phyloP scores from a whole-genome alignment of 345 rosid species.

The Melaleuca alternifolia region DNA sequence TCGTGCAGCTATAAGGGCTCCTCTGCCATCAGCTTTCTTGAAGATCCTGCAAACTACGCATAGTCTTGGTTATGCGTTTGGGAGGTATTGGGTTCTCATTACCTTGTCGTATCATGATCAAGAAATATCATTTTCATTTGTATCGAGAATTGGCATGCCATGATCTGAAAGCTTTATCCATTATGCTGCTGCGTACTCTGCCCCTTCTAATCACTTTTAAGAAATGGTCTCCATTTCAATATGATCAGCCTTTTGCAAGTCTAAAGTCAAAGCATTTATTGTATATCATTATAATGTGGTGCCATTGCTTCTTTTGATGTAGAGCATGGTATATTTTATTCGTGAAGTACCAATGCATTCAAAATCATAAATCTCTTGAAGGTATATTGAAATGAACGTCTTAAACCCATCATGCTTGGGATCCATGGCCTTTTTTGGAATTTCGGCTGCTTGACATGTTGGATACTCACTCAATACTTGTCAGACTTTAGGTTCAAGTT shows the following conservation, averaged over 20 bases:
- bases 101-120: not conserved
- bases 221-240: not conserved
- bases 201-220: not conserved
- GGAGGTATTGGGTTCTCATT: slow-evolving; percentile 37
- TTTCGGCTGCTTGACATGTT: not conserved
- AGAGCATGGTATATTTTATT: not conserved
- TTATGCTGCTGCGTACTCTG: not conserved
- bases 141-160: not conserved
- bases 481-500: not conserved
- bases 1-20: slow-evolving; percentile 77
- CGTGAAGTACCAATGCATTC: not conserved
- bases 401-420: not conserved
- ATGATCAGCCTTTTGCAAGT: not conserved
- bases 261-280: not conserved
- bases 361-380: not conserved
- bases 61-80: slow-evolving; percentile 63
- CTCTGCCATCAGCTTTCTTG: slow-evolving; percentile 82
- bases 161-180: not conserved
- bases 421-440: not conserved
- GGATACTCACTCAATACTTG: not conserved
- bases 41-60: slow-evolving; percentile 77
- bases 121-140: not conserved
- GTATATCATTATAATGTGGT: not conserved
- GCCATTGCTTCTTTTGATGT: not conserved
- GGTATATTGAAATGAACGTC: not conserved